These are phyloP conservation scores for Starmera stellimalicola DNA, from an alignment of 1,139 yeast genomes.

Conservation along the genomic window DNA sequence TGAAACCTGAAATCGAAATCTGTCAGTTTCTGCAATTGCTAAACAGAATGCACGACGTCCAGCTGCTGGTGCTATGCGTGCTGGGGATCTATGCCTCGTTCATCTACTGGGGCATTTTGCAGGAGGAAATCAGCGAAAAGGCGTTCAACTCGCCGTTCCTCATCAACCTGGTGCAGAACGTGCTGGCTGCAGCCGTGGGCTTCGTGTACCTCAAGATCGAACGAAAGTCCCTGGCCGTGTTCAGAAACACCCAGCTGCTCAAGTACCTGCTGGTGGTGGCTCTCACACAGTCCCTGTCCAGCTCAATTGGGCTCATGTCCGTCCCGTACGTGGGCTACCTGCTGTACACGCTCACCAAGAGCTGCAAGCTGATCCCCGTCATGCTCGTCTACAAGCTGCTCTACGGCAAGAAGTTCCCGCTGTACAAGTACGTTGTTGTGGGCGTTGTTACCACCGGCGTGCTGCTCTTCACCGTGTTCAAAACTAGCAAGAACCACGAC, in stretches of 20 bases:
- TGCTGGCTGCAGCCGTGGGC: conserved; percentile 66
- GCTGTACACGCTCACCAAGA: conserved; percentile 77
- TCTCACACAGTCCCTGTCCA: conserved; percentile 66
- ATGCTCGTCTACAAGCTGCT: conserved; percentile 72
- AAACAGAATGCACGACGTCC: conserved; percentile 2
- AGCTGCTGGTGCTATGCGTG: conserved; percentile 41
- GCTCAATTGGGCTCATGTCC: conserved; percentile 73
- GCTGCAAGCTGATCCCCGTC: conserved; percentile 90
- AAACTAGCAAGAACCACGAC: conserved; percentile 18
- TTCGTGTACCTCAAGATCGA: conserved; percentile 37
- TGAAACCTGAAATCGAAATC: neutral
- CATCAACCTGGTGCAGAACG: conserved; percentile 64
- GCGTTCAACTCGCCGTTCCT: conserved; percentile 69
- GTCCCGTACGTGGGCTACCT: conserved; percentile 78
- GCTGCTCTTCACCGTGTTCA: conserved; percentile 52
- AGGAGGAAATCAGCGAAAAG: conserved; percentile 56
- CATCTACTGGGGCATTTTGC: conserved; percentile 80
- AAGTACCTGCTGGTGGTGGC: conserved; percentile 55
- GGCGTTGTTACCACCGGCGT: conserved; percentile 74
- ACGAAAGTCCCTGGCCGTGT: conserved; percentile 17
- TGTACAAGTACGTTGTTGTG: conserved; percentile 73
- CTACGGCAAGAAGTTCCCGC: conserved; percentile 65
- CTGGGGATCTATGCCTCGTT: conserved; percentile 78
- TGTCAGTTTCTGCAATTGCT: neutral
- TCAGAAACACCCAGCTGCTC: conserved; percentile 20